These are phyloP conservation scores for Peronospora destructor DNA, from an alignment of 352 stramenopile genomes.

Conservation along the genomic window DNA sequence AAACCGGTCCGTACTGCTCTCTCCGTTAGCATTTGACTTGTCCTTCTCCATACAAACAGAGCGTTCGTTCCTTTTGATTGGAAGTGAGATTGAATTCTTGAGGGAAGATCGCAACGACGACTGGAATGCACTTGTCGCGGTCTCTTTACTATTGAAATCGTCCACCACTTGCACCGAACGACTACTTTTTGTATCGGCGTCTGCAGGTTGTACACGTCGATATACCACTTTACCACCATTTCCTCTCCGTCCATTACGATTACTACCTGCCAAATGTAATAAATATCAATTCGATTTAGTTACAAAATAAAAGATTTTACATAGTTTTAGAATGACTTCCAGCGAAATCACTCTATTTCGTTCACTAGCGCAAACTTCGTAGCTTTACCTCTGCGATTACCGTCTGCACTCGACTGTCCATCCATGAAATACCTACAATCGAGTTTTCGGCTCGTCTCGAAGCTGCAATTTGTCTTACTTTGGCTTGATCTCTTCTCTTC, in stretches of 20 bases:
- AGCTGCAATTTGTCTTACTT: background rate
- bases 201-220: constrained; percentile 34
- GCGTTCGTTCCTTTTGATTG: constrained; percentile 18
- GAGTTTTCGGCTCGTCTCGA: background rate
- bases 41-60: constrained; percentile 17
- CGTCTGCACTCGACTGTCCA: constrained; percentile 18
- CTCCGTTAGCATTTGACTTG: background rate
- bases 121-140: constrained; percentile 23
- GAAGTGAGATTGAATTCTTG: constrained; percentile 19
- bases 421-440: constrained; percentile 28
- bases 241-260: constrained; percentile 28
- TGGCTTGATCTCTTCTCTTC: constrained; percentile 1
- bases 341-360: constrained; percentile 1
- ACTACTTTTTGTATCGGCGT: constrained; percentile 5
- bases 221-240: constrained; percentile 28
- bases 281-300: background rate
- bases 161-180: constrained; percentile 27
- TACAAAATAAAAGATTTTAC: background rate
- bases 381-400: constrained; percentile 23
- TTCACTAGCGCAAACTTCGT: background rate
- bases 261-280: constrained; percentile 18
- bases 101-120: constrained; percentile 61
- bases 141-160: constrained; percentile 1
- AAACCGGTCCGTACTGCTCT: constrained; percentile 9
- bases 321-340: background rate